A percentile compares a stretch with the other conserved stretches of the same genome.
These are phyloP conservation scores for Cadophora sp. DNA, from an alignment of 2,329 filamentous ascomycete species.

Conservation along the genomic window DNA sequence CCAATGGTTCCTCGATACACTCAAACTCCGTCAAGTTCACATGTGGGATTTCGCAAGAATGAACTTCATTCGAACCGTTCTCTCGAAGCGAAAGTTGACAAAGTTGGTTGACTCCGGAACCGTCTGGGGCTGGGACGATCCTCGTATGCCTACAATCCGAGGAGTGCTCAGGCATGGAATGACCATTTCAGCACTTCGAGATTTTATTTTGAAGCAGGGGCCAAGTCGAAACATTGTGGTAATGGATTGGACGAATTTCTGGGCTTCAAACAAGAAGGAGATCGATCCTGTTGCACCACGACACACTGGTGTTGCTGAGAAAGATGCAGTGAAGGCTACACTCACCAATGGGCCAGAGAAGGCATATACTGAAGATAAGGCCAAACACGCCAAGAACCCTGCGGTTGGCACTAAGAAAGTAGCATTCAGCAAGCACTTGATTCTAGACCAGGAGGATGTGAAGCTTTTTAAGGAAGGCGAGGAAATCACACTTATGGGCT, in stretches of 20 bases:
- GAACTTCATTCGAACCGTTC: conserved; percentile 83
- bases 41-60: conserved; percentile 87
- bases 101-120: conserved; percentile 79
- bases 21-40: conserved; percentile 77
- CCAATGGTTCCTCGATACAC: conserved; percentile 81
- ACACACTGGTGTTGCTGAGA: conserved; percentile 74
- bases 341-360: conserved; percentile 70
- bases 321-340: conserved; percentile 73
- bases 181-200: conserved; percentile 78
- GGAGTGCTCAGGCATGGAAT: conserved; percentile 80
- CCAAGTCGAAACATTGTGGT: conserved; percentile 84
- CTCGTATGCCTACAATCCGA: conserved; percentile 84
- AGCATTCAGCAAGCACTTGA: conserved; percentile 73
- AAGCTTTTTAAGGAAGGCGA: conserved; percentile 82
- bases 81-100: conserved; percentile 86
- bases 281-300: conserved; percentile 80
- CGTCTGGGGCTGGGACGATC: conserved; percentile 87
- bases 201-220: conserved; percentile 86
- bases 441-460: conserved; percentile 88
- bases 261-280: conserved; percentile 77
- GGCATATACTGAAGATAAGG: conserved; percentile 74
- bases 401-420: conserved; percentile 87
- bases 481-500: conserved; percentile 95
- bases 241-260: conserved; percentile 82
- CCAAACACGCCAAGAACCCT: conserved; percentile 89